Evolutionary conservation across 805 yeast species (phyloP).

Genomic region (Kazachstania taianensis): DNA sequence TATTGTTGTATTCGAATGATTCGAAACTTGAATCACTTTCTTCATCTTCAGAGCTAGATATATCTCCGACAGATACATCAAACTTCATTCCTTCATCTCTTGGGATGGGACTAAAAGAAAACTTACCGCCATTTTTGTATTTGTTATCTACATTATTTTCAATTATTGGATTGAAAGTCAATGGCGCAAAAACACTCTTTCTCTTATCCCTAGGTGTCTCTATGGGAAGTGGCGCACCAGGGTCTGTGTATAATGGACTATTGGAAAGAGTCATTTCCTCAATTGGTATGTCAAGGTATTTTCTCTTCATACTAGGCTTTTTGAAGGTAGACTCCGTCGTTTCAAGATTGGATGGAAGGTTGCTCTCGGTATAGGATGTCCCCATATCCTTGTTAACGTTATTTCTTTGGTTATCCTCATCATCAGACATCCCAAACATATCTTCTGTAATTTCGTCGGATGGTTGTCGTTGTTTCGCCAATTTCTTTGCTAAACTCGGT

Average conservation of each 20-base stretch:
- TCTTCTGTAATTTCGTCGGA: conserved; percentile 26
- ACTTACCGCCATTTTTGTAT: conserved; percentile 84
- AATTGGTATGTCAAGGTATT: conserved; percentile 42
- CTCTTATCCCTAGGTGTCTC: conserved; percentile 36
- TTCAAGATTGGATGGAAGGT: conserved; percentile 6
- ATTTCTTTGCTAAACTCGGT: too few species aligned
- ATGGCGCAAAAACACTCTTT: conserved; percentile 70
- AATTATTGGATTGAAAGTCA: conserved; percentile 71
- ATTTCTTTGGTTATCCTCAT: conserved; percentile 12
- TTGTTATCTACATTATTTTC: conserved; percentile 72
- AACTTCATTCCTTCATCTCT: conserved; percentile 27
- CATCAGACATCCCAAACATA: conserved; percentile 26
- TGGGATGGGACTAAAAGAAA: conserved; percentile 35
- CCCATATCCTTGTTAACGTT: neutral
- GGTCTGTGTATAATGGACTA: conserved; percentile 57
- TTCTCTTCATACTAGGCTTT: conserved; percentile 17
- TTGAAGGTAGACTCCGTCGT: conserved; percentile 4
- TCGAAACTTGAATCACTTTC: conserved; percentile 24
- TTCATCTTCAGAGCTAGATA: conserved; percentile 27
- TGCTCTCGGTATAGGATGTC: conserved; percentile 2
- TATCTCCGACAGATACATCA: conserved; percentile 23
- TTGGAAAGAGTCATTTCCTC: conserved; percentile 46
- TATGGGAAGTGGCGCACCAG: conserved; percentile 74
- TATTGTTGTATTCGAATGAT: conserved; percentile 16
- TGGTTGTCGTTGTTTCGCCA: too few species aligned